phyloP scores from a whole-genome alignment of 139 green algal genomes.

The Raphidocelis subcapitata region DNA sequence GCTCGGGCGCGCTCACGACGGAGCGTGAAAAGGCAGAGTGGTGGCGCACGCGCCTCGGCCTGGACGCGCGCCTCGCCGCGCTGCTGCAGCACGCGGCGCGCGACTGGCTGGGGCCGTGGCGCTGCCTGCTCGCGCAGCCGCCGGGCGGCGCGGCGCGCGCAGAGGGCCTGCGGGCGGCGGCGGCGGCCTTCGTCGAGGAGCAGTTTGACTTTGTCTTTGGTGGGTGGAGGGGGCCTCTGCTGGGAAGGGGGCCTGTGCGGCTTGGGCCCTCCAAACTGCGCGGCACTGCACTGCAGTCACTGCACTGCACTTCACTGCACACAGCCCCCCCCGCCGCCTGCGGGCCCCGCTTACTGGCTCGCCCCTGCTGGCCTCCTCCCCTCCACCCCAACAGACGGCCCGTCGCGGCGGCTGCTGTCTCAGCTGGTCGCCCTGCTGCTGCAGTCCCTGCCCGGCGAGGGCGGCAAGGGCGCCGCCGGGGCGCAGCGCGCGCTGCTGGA shows the following conservation, averaged over 20 bases:
- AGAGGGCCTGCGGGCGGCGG: slow-evolving; percentile 12
- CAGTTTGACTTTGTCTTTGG: slow-evolving; percentile 22
- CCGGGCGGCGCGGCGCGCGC: neutral
- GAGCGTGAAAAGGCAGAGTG: slow-evolving; percentile 33
- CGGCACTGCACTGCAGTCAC: too few relatives aligned
- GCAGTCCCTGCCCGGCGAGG: neutral
- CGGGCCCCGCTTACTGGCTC: too few relatives aligned
- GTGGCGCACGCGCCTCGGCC: slow-evolving; percentile 49
- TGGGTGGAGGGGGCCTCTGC: neutral
- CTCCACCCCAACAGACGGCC: slow-evolving; percentile 1
- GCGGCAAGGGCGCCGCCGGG: neutral
- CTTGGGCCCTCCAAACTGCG: too few relatives aligned
- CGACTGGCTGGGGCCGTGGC: slow-evolving; percentile 69
- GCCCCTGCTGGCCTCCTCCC: too few relatives aligned
- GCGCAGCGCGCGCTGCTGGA: slow-evolving; percentile 10
- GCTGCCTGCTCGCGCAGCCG: slow-evolving; percentile 45
- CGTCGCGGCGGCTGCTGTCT: slow-evolving; percentile 6
- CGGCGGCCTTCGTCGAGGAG: slow-evolving; percentile 14
- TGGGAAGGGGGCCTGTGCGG: too few relatives aligned
- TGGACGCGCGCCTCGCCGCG: slow-evolving; percentile 55
- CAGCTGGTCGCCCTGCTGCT: slow-evolving; percentile 27
- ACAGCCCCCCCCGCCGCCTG: too few relatives aligned
- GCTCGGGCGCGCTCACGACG: slow-evolving; percentile 15
- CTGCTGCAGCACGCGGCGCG: slow-evolving; percentile 54
- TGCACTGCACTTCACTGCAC: too few relatives aligned